A percentile compares a stretch with the other conserved stretches of the same genome.
Evolutionary conservation across 2,329 filamentous ascomycete species (phyloP).

Genomic region (Verticillium dahliae): DNA sequence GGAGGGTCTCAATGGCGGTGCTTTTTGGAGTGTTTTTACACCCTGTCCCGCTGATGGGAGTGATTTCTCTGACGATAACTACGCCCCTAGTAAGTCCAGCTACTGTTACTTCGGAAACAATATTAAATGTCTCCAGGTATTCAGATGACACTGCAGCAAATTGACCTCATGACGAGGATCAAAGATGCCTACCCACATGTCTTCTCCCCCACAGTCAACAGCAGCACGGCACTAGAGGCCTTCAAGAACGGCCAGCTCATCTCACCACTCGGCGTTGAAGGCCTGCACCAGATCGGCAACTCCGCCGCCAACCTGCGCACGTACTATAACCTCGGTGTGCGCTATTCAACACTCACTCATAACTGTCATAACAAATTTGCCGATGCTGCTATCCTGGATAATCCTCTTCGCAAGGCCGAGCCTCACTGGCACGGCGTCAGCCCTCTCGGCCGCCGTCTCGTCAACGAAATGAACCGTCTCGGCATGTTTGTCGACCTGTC

Average conservation of each 20-base stretch:
- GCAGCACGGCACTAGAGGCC: slow-evolving; percentile 52
- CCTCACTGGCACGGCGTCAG: slow-evolving; percentile 69
- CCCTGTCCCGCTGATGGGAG: slow-evolving; percentile 66
- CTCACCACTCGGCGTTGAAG: slow-evolving; percentile 76
- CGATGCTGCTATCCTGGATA: slow-evolving; percentile 67
- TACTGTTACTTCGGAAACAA: neutral
- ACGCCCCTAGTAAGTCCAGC: slow-evolving; percentile 51
- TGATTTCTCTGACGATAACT: slow-evolving; percentile 69
- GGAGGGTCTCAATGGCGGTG: slow-evolving; percentile 67
- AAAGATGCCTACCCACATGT: slow-evolving; percentile 56
- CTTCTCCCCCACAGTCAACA: slow-evolving; percentile 60
- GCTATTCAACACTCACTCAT: slow-evolving; percentile 85
- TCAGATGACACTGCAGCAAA: slow-evolving; percentile 63
- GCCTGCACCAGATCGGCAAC: slow-evolving; percentile 91
- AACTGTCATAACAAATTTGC: slow-evolving; percentile 90
- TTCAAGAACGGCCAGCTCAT: slow-evolving; percentile 61
- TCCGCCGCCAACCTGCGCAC: slow-evolving; percentile 67
- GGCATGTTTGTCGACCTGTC: slow-evolving; percentile 91
- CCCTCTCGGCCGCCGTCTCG: slow-evolving; percentile 56
- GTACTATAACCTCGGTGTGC: slow-evolving; percentile 72
- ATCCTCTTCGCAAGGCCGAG: slow-evolving; percentile 40
- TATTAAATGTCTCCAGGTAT: slow-evolving; percentile 39
- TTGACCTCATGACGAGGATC: slow-evolving; percentile 65
- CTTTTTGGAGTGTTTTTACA: slow-evolving; percentile 89
- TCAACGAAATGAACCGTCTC: slow-evolving; percentile 88